Conservation (phyloP, 257 asterid species). For the Pogostemon cablin region DNA sequence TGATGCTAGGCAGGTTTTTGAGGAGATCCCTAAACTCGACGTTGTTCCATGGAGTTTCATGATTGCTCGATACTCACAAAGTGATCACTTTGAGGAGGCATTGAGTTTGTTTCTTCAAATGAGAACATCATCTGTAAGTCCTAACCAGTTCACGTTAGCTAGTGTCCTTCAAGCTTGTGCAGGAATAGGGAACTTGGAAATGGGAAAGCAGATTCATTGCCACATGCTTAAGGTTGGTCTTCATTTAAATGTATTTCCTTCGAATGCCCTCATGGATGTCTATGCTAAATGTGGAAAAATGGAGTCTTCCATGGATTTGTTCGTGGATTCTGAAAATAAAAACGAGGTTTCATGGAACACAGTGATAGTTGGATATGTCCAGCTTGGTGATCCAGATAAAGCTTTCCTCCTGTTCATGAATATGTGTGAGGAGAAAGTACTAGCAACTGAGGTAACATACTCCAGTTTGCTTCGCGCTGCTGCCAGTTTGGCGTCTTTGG, state of each 20-base stretch:
- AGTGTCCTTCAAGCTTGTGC: constrained; percentile 95
- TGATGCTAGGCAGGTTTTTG: constrained; percentile 71
- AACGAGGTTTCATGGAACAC: constrained; percentile 96
- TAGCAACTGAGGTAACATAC: constrained; percentile 79
- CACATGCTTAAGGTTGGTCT: constrained; percentile 66
- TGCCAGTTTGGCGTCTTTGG: constrained; percentile 79
- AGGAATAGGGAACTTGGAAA: constrained; percentile 46
- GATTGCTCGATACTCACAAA: constrained; percentile 89
- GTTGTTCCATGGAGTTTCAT: constrained; percentile 97
- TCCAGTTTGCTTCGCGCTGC: constrained; percentile 86
- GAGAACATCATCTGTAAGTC: constrained; percentile 58
- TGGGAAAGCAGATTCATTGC: constrained; percentile 80
- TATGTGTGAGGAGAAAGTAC: constrained; percentile 61
- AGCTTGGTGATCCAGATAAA: constrained; percentile 68
- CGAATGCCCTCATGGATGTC: constrained; percentile 90
- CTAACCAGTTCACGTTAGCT: constrained; percentile 88
- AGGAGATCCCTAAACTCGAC: constrained; percentile 73
- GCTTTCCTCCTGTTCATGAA: constrained; percentile 59
- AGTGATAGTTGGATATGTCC: constrained; percentile 77
- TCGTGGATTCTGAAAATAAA: constrained; percentile 49
- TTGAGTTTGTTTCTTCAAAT: constrained; percentile 62
- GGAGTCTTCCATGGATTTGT: constrained; percentile 59
- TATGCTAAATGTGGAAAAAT: constrained; percentile 83
- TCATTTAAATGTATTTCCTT: constrained; percentile 61
- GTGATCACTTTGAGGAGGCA: constrained; percentile 68